These are phyloP conservation scores for Thuidium tamariscinum DNA, from an alignment of 225 moss, liverwort and hornwort species.

Conservation along the genomic window DNA sequence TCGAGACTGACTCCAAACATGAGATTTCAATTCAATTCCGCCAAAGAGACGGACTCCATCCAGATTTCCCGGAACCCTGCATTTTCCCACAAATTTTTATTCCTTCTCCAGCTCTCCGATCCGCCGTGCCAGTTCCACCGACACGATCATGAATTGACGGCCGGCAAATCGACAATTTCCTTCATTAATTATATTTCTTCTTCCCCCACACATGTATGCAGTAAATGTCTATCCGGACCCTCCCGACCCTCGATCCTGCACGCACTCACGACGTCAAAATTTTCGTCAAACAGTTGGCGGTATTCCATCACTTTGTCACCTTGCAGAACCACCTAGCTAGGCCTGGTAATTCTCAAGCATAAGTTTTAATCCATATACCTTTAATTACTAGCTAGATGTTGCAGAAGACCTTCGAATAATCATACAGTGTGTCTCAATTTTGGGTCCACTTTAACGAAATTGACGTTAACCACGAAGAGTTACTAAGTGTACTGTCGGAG, in stretches of 20 bases:
- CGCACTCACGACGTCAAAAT: background rate
- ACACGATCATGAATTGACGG: background rate
- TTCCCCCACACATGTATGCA: too few species aligned
- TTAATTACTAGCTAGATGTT: background rate
- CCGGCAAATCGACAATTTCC: background rate
- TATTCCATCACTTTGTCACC: background rate
- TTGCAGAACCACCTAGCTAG: background rate
- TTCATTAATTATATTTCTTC: background rate
- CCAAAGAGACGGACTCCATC: background rate
- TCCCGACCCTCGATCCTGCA: background rate
- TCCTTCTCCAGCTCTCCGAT: too few species aligned
- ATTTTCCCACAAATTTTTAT: too few species aligned
- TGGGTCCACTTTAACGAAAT: too few species aligned
- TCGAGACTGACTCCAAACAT: background rate
- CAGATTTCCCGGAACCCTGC: background rate
- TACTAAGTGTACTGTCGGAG: background rate
- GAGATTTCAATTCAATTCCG: background rate
- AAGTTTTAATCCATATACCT: background rate
- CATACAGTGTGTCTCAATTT: background rate
- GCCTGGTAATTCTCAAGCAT: too few species aligned
- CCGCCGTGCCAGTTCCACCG: background rate
- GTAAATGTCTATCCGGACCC: background rate
- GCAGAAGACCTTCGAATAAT: too few species aligned
- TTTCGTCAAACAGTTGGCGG: background rate
- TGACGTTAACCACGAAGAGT: too few species aligned